A percentile compares a stretch with the other conserved stretches of the same genome.
Conservation (phyloP, 345 rosid genomes). For the Fremontodendron californicum region DNA sequence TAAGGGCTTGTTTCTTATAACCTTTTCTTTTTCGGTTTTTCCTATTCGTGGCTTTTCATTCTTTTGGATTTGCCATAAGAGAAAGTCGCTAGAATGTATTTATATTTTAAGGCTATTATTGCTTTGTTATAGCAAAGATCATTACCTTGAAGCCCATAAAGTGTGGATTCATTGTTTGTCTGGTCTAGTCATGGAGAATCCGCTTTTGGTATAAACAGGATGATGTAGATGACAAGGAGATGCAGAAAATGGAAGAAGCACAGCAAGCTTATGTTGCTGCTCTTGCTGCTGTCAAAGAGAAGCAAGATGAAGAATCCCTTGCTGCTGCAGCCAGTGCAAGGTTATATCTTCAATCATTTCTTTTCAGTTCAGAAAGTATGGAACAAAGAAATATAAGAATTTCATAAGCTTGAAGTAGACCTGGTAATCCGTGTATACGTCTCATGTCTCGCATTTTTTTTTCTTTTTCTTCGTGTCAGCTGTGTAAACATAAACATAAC, state of each 20-base stretch:
- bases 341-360: conserved; percentile 58
- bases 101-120: neutral
- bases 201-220: conserved; percentile 39
- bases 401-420: too few relatives aligned
- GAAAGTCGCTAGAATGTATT: neutral
- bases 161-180: neutral
- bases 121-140: neutral
- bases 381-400: neutral
- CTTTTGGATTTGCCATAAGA: neutral
- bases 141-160: neutral
- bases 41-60: neutral
- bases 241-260: conserved; percentile 76
- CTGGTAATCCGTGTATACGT: neutral
- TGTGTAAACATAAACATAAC: neutral
- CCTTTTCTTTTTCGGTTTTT: too few relatives aligned
- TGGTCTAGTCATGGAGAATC: neutral
- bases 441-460: neutral
- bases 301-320: conserved; percentile 78
- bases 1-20: neutral
- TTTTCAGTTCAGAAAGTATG: conserved; percentile 31
- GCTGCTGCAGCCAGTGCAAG: conserved; percentile 73
- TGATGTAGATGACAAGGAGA: conserved; percentile 42
- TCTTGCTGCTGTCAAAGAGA: conserved; percentile 60
- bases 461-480: neutral
- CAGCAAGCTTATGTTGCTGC: conserved; percentile 68